These are phyloP conservation scores for Cordyceps javanica DNA, from an alignment of 2,329 filamentous ascomycete genomes.

Conservation along the genomic window DNA sequence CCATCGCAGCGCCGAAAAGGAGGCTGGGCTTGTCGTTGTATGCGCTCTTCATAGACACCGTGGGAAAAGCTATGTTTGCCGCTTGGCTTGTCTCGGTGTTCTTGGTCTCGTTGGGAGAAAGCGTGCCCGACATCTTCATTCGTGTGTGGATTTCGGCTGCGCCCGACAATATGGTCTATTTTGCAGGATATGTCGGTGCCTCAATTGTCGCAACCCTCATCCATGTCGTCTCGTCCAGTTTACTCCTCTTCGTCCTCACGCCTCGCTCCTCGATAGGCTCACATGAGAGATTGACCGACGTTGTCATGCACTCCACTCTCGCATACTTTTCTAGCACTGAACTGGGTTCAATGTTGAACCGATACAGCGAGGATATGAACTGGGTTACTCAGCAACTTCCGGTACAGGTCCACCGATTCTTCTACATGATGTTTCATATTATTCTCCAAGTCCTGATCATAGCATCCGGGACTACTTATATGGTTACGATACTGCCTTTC, in stretches of 20 bases:
- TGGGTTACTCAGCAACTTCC: slow-evolving; percentile 20
- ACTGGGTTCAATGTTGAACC: background rate
- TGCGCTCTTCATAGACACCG: background rate
- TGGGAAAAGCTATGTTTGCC: background rate
- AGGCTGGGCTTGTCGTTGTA: background rate
- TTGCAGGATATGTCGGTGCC: background rate
- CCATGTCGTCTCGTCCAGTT: background rate
- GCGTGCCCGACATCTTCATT: background rate
- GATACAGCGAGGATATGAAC: slow-evolving; percentile 14
- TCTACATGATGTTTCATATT: background rate
- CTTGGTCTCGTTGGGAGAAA: background rate
- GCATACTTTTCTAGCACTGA: background rate
- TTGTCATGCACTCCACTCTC: background rate
- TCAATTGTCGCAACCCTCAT: background rate
- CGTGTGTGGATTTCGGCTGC: background rate
- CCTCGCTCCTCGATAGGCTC: background rate
- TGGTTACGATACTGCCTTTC: background rate
- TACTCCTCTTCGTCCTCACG: background rate
- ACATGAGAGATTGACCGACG: background rate
- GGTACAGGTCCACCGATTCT: slow-evolving; percentile 3
- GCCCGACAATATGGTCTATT: background rate
- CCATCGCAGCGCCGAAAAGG: background rate
- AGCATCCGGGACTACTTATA: background rate
- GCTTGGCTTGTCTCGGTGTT: background rate
- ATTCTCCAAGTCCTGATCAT: background rate